Percentiles rank a stretch among this genome's conserved stretches.
Conservation (phyloP, 148 eudicot species). For the Rhododendron ferrugineum region DNA sequence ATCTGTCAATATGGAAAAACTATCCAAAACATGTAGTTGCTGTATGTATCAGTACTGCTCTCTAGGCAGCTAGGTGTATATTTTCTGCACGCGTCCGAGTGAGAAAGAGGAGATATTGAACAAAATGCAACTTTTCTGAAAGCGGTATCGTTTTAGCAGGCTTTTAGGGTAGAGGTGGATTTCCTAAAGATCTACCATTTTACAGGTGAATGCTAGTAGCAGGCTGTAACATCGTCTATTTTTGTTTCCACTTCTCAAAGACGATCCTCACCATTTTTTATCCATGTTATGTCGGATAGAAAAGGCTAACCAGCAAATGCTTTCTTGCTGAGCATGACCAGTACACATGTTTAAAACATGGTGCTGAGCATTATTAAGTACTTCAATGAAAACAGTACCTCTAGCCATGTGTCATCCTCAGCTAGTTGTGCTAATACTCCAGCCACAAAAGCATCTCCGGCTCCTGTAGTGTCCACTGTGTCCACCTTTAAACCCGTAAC, state of each 20-base stretch:
- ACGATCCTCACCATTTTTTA: background rate
- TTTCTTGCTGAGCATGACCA: background rate
- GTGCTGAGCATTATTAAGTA: background rate
- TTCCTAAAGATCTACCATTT: background rate
- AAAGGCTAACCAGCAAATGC: background rate
- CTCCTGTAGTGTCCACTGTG: conserved; percentile 91
- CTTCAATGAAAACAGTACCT: conserved; percentile 37
- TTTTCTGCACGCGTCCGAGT: background rate
- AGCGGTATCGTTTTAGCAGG: background rate
- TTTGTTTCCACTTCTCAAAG: background rate
- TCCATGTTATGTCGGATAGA: background rate
- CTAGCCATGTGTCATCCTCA: conserved; percentile 54
- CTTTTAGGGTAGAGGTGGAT: background rate
- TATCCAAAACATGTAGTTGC: background rate
- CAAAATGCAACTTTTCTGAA: background rate
- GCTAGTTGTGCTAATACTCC: conserved; percentile 75
- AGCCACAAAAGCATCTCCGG: conserved; percentile 98
- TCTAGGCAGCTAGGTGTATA: background rate
- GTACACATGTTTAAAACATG: background rate
- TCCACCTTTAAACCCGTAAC: conserved; percentile 73
- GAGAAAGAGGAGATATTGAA: background rate
- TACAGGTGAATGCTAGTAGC: background rate
- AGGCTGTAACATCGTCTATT: background rate
- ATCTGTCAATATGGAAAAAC: background rate
- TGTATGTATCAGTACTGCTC: background rate